Evolutionary conservation across 305 asterid genomes (phyloP).

Genomic region (Fraxinus nigra): DNA sequence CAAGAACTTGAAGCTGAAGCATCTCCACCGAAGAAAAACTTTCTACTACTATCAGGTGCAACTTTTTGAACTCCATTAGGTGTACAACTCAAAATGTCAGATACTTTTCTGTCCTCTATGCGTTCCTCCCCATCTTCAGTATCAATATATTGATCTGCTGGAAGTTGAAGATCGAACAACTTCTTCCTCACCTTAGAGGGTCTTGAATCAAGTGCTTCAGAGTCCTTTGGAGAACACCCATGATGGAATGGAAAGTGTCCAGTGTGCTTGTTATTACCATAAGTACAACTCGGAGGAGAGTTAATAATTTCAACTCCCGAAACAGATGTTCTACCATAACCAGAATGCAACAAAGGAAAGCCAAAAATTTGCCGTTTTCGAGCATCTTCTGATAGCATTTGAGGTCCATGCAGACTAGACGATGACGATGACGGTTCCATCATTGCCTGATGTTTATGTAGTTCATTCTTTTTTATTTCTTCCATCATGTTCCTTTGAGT

Average conservation of each 20-base stretch:
- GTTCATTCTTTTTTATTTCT: slow-evolving; percentile 52
- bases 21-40: slow-evolving; percentile 30
- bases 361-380: slow-evolving; percentile 53
- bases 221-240: slow-evolving; percentile 45
- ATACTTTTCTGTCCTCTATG: slow-evolving; percentile 27
- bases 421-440: slow-evolving; percentile 64
- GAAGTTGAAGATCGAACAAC: slow-evolving; percentile 83
- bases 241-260: slow-evolving; percentile 45
- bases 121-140: slow-evolving; percentile 49
- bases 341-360: slow-evolving; percentile 52
- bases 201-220: slow-evolving; percentile 53
- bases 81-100: slow-evolving; percentile 30
- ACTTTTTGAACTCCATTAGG: slow-evolving; percentile 24
- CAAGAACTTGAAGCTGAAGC: slow-evolving; percentile 41
- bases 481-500: slow-evolving; percentile 93
- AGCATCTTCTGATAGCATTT: slow-evolving; percentile 55
- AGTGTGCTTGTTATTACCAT: slow-evolving; percentile 41
- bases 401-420: slow-evolving; percentile 58
- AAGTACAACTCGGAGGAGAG: slow-evolving; percentile 74
- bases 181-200: slow-evolving; percentile 76
- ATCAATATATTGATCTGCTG: slow-evolving; percentile 73
- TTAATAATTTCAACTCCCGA: slow-evolving; percentile 25
- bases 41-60: slow-evolving; percentile 20
- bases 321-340: slow-evolving; percentile 41
- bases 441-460: slow-evolving; percentile 38